A percentile compares a stretch with the other conserved stretches of the same genome.
Conservation (phyloP, 2,329 filamentous ascomycete species). For the Ophiosphaerella narmari region DNA sequence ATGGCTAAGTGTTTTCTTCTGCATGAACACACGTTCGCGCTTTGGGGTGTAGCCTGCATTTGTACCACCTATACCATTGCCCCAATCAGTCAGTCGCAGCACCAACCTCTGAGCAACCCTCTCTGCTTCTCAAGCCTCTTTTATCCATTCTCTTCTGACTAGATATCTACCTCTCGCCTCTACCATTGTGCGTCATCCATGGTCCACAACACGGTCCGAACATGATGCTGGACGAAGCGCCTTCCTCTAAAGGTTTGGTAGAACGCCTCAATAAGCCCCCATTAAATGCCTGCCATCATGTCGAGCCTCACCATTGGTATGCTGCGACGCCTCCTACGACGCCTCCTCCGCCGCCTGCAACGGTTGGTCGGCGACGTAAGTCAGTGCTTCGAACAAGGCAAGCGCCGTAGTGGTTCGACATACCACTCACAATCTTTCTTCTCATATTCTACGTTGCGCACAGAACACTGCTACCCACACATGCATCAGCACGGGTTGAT, state of each 20-base stretch:
- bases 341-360: constrained; percentile 1
- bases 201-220: not conserved
- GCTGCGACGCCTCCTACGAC: constrained; percentile 9
- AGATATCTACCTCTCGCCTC: not conserved
- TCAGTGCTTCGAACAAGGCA: too few relatives aligned
- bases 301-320: constrained; percentile 4
- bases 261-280: constrained; percentile 18
- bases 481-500: not conserved
- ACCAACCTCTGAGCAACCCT: not conserved
- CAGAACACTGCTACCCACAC: not conserved
- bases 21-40: constrained; percentile 15
- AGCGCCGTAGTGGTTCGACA: too few relatives aligned
- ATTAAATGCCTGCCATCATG: not conserved
- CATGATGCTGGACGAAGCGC: constrained; percentile 6
- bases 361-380: not conserved
- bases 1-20: constrained; percentile 3
- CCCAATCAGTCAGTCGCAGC: constrained; percentile 9
- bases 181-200: not conserved
- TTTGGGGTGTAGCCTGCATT: constrained; percentile 7
- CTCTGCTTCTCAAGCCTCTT: not conserved
- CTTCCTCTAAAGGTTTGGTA: constrained; percentile 17
- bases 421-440: not conserved
- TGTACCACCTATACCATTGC: constrained; percentile 16
- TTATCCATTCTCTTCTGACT: not conserved
- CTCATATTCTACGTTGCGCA: not conserved